phyloP scores from a whole-genome alignment of 345 rosid species.

The Eucalyptus cloeziana region DNA sequence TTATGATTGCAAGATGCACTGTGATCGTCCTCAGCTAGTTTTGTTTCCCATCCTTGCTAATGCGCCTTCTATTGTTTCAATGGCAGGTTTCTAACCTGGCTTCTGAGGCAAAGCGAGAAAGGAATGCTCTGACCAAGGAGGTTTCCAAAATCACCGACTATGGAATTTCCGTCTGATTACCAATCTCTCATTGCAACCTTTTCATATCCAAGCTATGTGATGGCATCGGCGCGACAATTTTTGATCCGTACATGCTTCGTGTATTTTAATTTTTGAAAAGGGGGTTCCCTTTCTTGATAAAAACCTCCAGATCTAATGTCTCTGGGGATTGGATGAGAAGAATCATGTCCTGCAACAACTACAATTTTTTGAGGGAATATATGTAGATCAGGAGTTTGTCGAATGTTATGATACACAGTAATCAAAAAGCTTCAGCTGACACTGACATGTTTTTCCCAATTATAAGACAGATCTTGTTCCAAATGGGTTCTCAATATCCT shows the following conservation, averaged over 20 bases:
- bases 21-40: neutral
- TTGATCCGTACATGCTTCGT: neutral
- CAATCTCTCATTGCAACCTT: neutral
- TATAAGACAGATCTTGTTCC: neutral
- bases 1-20: neutral
- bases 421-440: neutral
- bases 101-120: slow-evolving; percentile 61
- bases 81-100: slow-evolving; percentile 66
- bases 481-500: neutral
- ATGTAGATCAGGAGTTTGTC: neutral
- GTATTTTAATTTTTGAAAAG: neutral
- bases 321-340: neutral
- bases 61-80: neutral
- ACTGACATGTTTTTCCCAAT: neutral
- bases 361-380: neutral
- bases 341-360: neutral
- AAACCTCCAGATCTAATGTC: neutral
- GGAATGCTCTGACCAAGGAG: slow-evolving; percentile 56
- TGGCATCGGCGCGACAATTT: neutral
- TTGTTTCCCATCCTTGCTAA: neutral
- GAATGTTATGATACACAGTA: neutral
- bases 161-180: slow-evolving; percentile 71
- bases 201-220: neutral
- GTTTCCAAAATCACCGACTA: slow-evolving; percentile 80
- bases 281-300: neutral